Evolutionary conservation across 2,329 filamentous ascomycete species (phyloP).

Genomic region (Alternaria angustiovoidea): DNA sequence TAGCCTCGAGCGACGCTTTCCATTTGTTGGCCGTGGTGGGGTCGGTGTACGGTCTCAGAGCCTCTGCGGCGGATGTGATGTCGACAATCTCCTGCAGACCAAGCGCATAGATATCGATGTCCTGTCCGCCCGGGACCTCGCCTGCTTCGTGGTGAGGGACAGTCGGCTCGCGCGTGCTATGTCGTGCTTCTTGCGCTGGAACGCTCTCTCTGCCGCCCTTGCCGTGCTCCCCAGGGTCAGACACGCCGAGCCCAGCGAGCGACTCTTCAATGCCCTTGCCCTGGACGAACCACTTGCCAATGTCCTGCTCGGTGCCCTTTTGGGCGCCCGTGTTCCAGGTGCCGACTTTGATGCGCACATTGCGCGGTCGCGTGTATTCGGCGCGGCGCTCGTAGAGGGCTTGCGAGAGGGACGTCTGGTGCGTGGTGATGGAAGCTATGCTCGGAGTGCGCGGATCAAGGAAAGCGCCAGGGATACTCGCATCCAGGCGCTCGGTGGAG

Average conservation of each 20-base stretch:
- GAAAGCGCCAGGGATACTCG: conserved; percentile 60
- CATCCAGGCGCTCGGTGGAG: conserved; percentile 49
- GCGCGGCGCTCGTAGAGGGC: conserved; percentile 74
- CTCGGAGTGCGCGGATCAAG: conserved; percentile 43
- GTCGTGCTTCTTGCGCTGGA: conserved; percentile 57
- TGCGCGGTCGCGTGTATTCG: conserved; percentile 80
- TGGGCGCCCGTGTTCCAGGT: conserved; percentile 94
- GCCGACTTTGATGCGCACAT: conserved; percentile 86
- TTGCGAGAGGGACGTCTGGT: conserved; percentile 60
- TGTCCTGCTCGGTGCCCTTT: conserved; percentile 84
- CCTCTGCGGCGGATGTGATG: conserved; percentile 79
- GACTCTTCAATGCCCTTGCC: conserved; percentile 74
- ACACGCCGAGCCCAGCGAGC: conserved; percentile 62
- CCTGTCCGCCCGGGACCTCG: conserved; percentile 64
- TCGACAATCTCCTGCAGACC: conserved; percentile 94
- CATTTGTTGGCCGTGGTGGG: conserved; percentile 76
- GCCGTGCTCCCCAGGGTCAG: conserved; percentile 36
- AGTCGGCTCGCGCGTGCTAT: conserved; percentile 53
- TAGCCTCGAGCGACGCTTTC: conserved; percentile 77
- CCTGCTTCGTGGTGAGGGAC: conserved; percentile 57
- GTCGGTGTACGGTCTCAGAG: conserved; percentile 79
- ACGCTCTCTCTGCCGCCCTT: conserved; percentile 55
- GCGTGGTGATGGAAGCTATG: conserved; percentile 44
- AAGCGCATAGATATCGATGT: conserved; percentile 89
- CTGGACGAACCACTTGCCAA: conserved; percentile 86